Percentiles rank a stretch among this genome's conserved stretches.
Conservation (phyloP, 1,139 yeast species). For the Geotrichum citri-aurantii region DNA sequence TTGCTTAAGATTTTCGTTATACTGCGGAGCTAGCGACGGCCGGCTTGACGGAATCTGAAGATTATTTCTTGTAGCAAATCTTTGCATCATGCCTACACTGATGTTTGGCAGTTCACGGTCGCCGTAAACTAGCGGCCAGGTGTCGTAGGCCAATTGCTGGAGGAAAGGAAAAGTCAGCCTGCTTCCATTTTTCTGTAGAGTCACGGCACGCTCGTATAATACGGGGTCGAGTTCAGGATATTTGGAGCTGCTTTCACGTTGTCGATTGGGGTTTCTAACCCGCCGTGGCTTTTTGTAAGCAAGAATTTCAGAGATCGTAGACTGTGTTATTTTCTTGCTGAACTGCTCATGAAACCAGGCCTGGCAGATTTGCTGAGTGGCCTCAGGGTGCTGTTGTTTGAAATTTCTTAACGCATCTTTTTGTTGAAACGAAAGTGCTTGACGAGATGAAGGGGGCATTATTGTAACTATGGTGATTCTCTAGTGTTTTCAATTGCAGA, state of each 20-base stretch:
- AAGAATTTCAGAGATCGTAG: slow-evolving; percentile 11
- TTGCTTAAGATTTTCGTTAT: background rate
- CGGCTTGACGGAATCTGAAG: slow-evolving; percentile 2
- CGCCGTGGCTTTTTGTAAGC: slow-evolving; percentile 5
- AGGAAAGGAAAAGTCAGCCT: slow-evolving; percentile 4
- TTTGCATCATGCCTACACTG: slow-evolving; percentile 13
- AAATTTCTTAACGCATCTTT: slow-evolving; percentile 6
- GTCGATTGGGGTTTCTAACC: slow-evolving; percentile 9
- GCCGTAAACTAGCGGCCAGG: slow-evolving; percentile 5
- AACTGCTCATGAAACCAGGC: slow-evolving; percentile 5
- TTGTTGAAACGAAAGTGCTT: slow-evolving; percentile 12
- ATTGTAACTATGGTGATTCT: background rate
- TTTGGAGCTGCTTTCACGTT: slow-evolving; percentile 9
- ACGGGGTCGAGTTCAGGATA: slow-evolving; percentile 11
- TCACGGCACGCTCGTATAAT: slow-evolving; percentile 2
- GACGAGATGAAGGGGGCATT: slow-evolving; percentile 6
- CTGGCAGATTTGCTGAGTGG: slow-evolving; percentile 11
- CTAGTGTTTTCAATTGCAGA: too few species aligned
- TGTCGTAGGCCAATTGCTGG: slow-evolving; percentile 10
- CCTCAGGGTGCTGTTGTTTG: slow-evolving; percentile 3
- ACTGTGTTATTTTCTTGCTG: slow-evolving; percentile 8
- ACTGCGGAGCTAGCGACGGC: background rate
- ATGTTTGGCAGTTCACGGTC: background rate
- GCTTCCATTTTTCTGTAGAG: slow-evolving; percentile 3
- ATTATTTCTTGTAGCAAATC: slow-evolving; percentile 9